Base-by-base conservation (phyloP, 2,329 filamentous ascomycete genomes). In the Fusarium sp. region DNA sequence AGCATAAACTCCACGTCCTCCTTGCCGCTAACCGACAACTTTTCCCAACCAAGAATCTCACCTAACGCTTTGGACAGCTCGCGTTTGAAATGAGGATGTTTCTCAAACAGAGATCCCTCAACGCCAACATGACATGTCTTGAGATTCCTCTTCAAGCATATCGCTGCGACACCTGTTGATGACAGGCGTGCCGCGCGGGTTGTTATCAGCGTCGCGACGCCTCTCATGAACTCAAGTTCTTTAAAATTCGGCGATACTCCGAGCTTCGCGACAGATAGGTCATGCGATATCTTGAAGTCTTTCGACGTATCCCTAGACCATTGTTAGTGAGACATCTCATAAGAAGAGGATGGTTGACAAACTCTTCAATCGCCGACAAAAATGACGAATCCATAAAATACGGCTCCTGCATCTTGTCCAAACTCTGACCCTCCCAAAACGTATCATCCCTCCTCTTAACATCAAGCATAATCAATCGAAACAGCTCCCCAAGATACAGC, bases 61-160 rank as follows among this genome's bases (percentile, higher is more conserved):
- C 94, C 91, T 49, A 99, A 88, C n/a, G 95, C 96, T 80, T 91
- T 87, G 7, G 96, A 95, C 60, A 95, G 94, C 58, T 95, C 92
- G 57, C 91, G 88, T 87, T 98, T 97, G 89, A 99, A 99, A 84
- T 97, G 93, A 10, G 96, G 96, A 84, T 98, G 98, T 82, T 98
- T 98, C 87, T 97, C 98, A 86, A 99, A 98, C 61, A 99, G 94
- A 21, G 94, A 97, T 35, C 96, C 96, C 79, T 99, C 96, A 44
- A 96, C 96, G 76, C 96, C 96, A 35, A 98, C 96, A 81, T 98
- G 95, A 84, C 94, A 97, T 33, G 88, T 88, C 79, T 92, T 84
- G 82, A 94, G 95, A 74, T 90, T 89, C 88, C 98, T 98, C 91
- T 98, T 98, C 85, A 92, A 96, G 88, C 93, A 94, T 79, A 99